Evolutionary conservation across 2,329 filamentous ascomycete species (phyloP).

Genomic region (Fusarium lateritium): DNA sequence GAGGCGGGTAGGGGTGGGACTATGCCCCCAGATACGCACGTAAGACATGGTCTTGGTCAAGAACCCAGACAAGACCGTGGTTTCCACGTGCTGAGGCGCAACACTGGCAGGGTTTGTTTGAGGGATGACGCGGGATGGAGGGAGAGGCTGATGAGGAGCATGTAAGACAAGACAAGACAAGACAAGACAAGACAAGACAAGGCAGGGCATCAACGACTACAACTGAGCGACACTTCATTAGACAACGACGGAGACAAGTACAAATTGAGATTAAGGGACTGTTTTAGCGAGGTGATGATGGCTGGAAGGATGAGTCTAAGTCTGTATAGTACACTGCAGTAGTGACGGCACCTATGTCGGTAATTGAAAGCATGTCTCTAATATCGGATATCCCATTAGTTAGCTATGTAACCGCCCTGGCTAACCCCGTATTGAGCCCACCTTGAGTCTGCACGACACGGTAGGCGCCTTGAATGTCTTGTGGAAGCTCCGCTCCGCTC

Average conservation of each 20-base stretch:
- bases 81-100: constrained; percentile 24
- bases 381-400: neutral
- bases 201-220: constrained; percentile 4
- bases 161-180: constrained; percentile 1
- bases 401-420: constrained; percentile 17
- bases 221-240: neutral
- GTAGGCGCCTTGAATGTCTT: constrained; percentile 4
- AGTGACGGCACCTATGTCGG: neutral
- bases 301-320: neutral
- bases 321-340: neutral
- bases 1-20: constrained; percentile 25
- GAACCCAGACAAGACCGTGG: constrained; percentile 18
- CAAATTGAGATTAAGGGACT: neutral
- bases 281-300: constrained; percentile 1
- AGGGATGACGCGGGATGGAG: constrained; percentile 2
- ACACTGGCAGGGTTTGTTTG: constrained; percentile 6
- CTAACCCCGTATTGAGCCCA: constrained; percentile 19
- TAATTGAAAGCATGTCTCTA: constrained; percentile 8
- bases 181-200: constrained; percentile 6
- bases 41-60: constrained; percentile 33
- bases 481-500: neutral
- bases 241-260: neutral
- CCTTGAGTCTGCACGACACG: neutral
- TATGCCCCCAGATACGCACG: constrained; percentile 18
- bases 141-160: neutral